Conservation (phyloP, 768 basidiomycete species). For the Suillus lakei region DNA sequence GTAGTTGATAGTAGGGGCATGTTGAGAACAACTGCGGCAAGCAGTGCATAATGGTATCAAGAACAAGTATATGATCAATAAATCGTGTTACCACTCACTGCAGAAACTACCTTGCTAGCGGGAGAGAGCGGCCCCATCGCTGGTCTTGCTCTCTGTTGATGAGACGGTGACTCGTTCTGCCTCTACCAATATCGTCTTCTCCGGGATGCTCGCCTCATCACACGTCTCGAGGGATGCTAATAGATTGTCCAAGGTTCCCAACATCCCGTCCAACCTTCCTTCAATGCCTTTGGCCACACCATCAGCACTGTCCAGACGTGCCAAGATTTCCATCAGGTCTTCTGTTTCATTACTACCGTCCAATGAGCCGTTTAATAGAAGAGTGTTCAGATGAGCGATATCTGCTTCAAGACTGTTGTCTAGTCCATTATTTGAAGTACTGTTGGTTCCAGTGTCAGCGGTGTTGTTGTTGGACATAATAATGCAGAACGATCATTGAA, state of each 20-base stretch:
- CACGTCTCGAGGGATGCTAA: conserved; percentile 47
- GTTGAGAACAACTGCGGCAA: not conserved
- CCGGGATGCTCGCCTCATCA: conserved; percentile 7
- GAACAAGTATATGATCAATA: no score
- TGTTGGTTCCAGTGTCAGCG: conserved; percentile 14
- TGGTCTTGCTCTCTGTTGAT: conserved; percentile 2
- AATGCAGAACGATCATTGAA: not conserved
- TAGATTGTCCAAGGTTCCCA: conserved; percentile 61
- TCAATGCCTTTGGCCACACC: conserved; percentile 67
- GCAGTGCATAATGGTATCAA: not conserved
- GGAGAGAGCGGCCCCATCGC: not conserved
- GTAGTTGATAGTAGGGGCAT: not conserved
- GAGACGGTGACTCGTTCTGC: not conserved
- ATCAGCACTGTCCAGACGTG: conserved; percentile 59
- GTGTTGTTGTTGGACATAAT: conserved; percentile 29
- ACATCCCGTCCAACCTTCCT: conserved; percentile 60
- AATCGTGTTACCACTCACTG: not conserved
- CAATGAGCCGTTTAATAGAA: conserved; percentile 32
- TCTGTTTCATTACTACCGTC: conserved; percentile 41
- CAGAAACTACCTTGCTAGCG: not conserved
- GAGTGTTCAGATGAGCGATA: conserved; percentile 35
- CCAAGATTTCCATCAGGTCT: conserved; percentile 55
- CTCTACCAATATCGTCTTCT: not conserved
- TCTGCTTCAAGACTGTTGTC: conserved; percentile 40
- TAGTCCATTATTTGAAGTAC: conserved; percentile 8